Evolutionary conservation across 2,329 filamentous ascomycete genomes (phyloP), one percentile per base, ranked within the genome.

Genomic region (Nemania diffusa): DNA sequence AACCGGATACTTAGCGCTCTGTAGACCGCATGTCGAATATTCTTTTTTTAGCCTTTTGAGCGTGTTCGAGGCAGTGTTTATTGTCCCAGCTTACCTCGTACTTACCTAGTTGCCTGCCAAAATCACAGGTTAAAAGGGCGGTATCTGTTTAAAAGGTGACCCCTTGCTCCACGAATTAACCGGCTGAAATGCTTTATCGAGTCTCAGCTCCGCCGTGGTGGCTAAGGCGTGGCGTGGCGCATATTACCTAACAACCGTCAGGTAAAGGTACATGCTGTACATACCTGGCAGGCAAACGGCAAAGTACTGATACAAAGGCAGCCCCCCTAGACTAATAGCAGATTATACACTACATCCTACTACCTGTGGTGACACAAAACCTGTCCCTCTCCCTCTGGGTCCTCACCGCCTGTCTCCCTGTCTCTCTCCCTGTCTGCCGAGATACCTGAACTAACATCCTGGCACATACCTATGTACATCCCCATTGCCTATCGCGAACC

Each of bases 261-360:
- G 37, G 37, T 11, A 13, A 44, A 44, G 20, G n/a, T 44, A 44
- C 48, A 32, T 53, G 50, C 50, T 11, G 7, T 34, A 15, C 17
- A 34, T 15, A 34, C 24, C 29, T 32, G 15, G 6, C 22, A 51
- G 22, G 20, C 32, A 29, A 34, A 40, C 42, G 8, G 29, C 57
- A 51, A 67, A 68, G 61, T 65, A 68, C 62, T 9, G 55, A 66
- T 63, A 66, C 63, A 66, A 62, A 27, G 37, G 52, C 29, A 52
- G 22, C 20, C 22, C 15, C 34, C 20, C 26, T 50, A 17, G n/a
- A 15, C 37, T 24, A 40, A 29, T 32, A 42, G 20, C 24, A 27
- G 13, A n/a, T 13, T 20, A 27, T n/a, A n/a, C n/a, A n/a, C n/a
- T n/a, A n/a, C n/a, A n/a, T n/a, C n/a, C n/a, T n/a, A n/a, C n/a